Evolutionary conservation across 2,329 filamentous ascomycete species (phyloP), one percentile per base, ranked within the genome.

Genomic region (Emmonsiellopsis sp.): DNA sequence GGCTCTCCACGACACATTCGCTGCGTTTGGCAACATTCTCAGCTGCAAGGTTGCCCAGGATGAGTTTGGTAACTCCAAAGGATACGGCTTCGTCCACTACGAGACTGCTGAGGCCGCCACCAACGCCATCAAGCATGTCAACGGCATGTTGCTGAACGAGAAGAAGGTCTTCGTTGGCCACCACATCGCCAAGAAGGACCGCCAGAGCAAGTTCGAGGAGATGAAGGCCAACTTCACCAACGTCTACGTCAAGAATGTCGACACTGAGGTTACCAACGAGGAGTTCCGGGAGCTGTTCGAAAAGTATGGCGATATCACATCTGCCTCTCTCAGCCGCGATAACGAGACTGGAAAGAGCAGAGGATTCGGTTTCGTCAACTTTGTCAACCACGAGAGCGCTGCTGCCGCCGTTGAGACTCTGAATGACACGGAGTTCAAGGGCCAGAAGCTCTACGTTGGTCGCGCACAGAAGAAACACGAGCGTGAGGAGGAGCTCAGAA

Each of bases 181-280:
- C 77, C 93, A 98, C 78, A 97, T 98, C 67, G 91, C 93, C 73
- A 97, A 97, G 87, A 97, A 97, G 83, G 93, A 98, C 71, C 92
- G 93, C 67, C 93, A 97, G 83, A 95, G 89, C 89, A 98, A 98
- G 79, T 97, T 97, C 65, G 93, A 98, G 79, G 93, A 98, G 82
- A 98, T 98, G 92, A 98, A 98, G 86, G 93, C 93, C 74, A 98
- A 98, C 82, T 98, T 94, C 82, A 98, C 93, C 79, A 98, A 98
- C 74, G 85, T 98, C 75, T 98, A 98, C 78, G 89, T 98, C 79
- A 98, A 98, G 85, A 98, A 98, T 79, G 86, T 98, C 64, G 83
- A 85, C 65, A 67, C 77, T 37, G 92, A 96, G 48, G 88, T 86
- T 59, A 86, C 83, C 55, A 93, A 98, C 58, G 91, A 97, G 7